Percentiles rank a stretch among this genome's conserved stretches.
Evolutionary conservation across 2,329 filamentous ascomycete genomes (phyloP).

Genomic region (Scedosporium dehoogii): DNA sequence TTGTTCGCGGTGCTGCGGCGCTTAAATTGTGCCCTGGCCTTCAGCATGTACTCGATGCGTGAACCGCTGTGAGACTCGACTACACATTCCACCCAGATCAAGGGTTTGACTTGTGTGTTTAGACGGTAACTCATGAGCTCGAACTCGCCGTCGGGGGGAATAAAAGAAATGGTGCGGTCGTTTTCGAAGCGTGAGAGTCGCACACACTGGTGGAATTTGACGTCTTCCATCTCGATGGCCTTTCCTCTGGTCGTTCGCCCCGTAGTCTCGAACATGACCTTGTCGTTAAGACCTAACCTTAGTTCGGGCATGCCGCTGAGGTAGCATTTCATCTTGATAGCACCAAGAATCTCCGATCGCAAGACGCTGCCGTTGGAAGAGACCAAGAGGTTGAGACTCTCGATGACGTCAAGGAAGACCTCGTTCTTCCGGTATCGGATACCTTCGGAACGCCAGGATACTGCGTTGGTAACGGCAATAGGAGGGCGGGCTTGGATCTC

Average conservation of each 20-base stretch:
- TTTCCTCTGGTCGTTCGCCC: slow-evolving; percentile 90
- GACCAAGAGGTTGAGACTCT: slow-evolving; percentile 91
- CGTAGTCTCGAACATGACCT: slow-evolving; percentile 99
- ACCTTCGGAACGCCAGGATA: slow-evolving; percentile 95
- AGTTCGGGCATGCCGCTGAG: slow-evolving; percentile 96
- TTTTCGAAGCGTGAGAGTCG: slow-evolving; percentile 94
- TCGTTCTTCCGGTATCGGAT: slow-evolving; percentile 99
- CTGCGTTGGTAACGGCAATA: slow-evolving; percentile 96
- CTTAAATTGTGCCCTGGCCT: slow-evolving; percentile 97
- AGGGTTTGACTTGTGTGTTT: slow-evolving; percentile 95
- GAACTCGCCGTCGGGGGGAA: slow-evolving; percentile 96
- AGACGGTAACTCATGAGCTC: slow-evolving; percentile 98
- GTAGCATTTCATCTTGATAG: slow-evolving; percentile 99
- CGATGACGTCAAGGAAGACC: slow-evolving; percentile 94
- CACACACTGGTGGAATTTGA: slow-evolving; percentile 99
- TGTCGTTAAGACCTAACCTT: slow-evolving; percentile 90
- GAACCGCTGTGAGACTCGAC: slow-evolving; percentile 94
- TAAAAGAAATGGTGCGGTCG: slow-evolving; percentile 96
- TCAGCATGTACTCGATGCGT: slow-evolving; percentile 97
- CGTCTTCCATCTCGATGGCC: slow-evolving; percentile 98
- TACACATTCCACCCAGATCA: slow-evolving; percentile 98
- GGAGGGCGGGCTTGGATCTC: slow-evolving; percentile 93
- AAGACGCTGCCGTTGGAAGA: slow-evolving; percentile 91
- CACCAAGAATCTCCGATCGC: slow-evolving; percentile 89
- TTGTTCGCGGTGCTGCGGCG: slow-evolving; percentile 96